A percentile compares a stretch with the other conserved stretches of the same genome.
Conservation (phyloP, 1,284 basidiomycete genomes). For the Apiotrichum sp. region DNA sequence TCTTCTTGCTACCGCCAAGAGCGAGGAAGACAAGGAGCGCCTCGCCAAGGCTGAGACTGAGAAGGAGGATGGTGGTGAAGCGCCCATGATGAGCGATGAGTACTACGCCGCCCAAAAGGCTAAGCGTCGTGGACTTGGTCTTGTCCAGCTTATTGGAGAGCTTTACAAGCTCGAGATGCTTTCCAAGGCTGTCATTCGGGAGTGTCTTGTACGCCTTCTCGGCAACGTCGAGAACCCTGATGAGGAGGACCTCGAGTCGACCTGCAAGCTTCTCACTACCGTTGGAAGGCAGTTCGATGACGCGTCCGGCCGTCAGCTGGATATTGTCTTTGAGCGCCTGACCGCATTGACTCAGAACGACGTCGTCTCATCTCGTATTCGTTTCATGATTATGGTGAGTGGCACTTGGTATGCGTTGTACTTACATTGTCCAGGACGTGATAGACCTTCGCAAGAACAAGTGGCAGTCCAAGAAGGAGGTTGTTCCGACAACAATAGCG, state of each 20-base stretch:
- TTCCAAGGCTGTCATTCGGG: constrained; percentile 90
- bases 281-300: constrained; percentile 79
- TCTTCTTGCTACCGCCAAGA: constrained; percentile 53
- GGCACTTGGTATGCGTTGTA: not conserved
- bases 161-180: constrained; percentile 95
- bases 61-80: constrained; percentile 36
- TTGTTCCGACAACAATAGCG: constrained; percentile 81
- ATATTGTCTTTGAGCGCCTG: constrained; percentile 89
- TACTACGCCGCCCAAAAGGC: constrained; percentile 96
- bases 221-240: constrained; percentile 89
- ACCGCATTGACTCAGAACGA: constrained; percentile 66
- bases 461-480: constrained; percentile 68
- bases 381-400: constrained; percentile 87
- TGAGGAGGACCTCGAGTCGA: constrained; percentile 94
- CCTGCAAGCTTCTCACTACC: constrained; percentile 86
- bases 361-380: constrained; percentile 78
- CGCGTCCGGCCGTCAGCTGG: constrained; percentile 60
- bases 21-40: constrained; percentile 54
- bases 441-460: constrained; percentile 78
- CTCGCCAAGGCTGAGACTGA: constrained; percentile 50
- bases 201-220: constrained; percentile 90
- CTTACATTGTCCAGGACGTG: constrained; percentile 58
- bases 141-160: constrained; percentile 97
- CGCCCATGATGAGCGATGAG: constrained; percentile 83
- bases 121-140: constrained; percentile 91